Base-by-base conservation (phyloP, 495 filamentous ascomycete species). In the Trichoderma reesei region DNA sequence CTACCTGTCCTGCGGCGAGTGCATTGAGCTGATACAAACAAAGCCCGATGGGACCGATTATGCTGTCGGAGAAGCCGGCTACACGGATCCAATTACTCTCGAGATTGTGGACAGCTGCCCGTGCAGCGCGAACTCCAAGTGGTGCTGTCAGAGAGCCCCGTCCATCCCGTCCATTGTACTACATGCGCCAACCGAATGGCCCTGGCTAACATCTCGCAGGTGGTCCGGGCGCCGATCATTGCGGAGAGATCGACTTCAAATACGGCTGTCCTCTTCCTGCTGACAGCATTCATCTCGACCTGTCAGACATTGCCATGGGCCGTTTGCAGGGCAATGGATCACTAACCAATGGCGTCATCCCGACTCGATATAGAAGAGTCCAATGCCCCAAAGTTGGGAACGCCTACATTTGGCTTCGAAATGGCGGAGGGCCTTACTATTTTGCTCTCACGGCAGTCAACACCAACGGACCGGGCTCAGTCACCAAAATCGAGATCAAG, bases 101-200 rank as follows among this genome's bases (percentile, higher is more conserved):
- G 51, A 56, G 26, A 56, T 56, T 13, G 51, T 56, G 18, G 51
- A 56, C 14, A 56, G 51, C 51, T 56, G 51, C 31, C 51, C 51
- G 9, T 56, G 51, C 34, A 34, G 31, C 51, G 51, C 51, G 2
- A 56, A 56, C 26, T 34, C 51, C 20, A 56, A 56, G 51, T 56
- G 51, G 51, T 56, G 51, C 51, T 56, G 51, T 56, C 33, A 56
- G 51, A 5, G 2, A 48, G 18, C 16, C n/a, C 26, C 26, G 26
- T 26, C 26, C 26, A 26, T 26, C 1, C 26, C 26, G 26, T 26
- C 26, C 26, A 26, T 26, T 26, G 26, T 26, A 18, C 1, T 26
- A 8, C n/a, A 20, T 20, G 44, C n/a, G 20, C 20, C 16, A 18
- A 4, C 16, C 3, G 9, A 48, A 48, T 11, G 16, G 16, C 44